Evolutionary conservation across 495 filamentous ascomycete species (phyloP).

Genomic region (Lichenothelia convexa): DNA sequence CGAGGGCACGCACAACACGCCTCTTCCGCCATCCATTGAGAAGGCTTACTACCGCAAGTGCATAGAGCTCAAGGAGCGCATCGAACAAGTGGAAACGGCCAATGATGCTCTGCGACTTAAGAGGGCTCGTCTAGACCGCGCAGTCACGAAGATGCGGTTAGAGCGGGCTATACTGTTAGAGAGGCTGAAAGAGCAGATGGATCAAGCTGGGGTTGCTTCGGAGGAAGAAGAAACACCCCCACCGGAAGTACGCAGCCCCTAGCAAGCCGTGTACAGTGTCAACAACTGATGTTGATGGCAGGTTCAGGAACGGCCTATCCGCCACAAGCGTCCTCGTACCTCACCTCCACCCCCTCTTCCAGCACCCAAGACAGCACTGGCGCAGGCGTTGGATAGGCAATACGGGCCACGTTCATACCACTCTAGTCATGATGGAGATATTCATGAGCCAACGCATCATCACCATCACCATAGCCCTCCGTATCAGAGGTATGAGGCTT

Average conservation of each 20-base stretch:
- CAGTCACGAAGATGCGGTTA: constrained; percentile 77
- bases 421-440: too few species aligned
- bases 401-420: too few species aligned
- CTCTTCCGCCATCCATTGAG: constrained; percentile 85
- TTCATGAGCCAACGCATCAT: too few species aligned
- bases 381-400: too few species aligned
- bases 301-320: too few species aligned
- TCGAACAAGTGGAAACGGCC: constrained; percentile 73
- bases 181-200: constrained; percentile 66
- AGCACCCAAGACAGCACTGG: too few species aligned
- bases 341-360: too few species aligned
- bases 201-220: constrained; percentile 57
- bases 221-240: constrained; percentile 55
- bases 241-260: constrained; percentile 35
- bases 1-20: constrained; percentile 20
- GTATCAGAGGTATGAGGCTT: too few species aligned
- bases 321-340: too few species aligned
- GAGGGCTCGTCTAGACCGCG: constrained; percentile 60
- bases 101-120: constrained; percentile 66
- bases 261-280: too few species aligned
- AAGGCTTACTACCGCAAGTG: constrained; percentile 94
- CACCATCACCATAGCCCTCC: too few species aligned
- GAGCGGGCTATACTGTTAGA: constrained; percentile 82
- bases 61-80: constrained; percentile 79
- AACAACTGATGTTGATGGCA: too few species aligned